Percentiles rank a stretch among this genome's conserved stretches.
phyloP scores from a whole-genome alignment of 1,284 basidiomycete species.

The Austroboletus niveus region DNA sequence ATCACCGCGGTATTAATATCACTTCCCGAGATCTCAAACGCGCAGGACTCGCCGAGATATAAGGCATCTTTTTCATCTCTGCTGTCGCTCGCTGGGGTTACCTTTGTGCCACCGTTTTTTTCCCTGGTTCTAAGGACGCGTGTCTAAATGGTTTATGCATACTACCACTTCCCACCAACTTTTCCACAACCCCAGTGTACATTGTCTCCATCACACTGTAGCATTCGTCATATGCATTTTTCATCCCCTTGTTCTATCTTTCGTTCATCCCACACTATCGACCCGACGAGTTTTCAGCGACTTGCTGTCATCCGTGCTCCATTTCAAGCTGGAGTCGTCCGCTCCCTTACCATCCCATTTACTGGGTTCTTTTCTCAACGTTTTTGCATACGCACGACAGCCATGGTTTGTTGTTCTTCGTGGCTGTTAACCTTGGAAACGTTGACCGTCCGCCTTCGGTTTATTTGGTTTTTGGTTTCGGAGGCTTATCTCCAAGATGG shows the following conservation, averaged over 20 bases:
- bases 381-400: conserved; percentile 4
- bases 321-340: conserved; percentile 10
- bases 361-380: neutral
- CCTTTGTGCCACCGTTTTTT: neutral
- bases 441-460: conserved; percentile 7
- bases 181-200: conserved; percentile 25
- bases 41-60: conserved; percentile 25
- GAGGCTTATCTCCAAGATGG: conserved; percentile 16
- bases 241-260: conserved; percentile 1
- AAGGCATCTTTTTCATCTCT: conserved; percentile 1
- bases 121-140: conserved; percentile 2
- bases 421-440: neutral
- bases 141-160: conserved; percentile 19
- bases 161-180: conserved; percentile 1
- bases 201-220: conserved; percentile 31
- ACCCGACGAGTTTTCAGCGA: neutral
- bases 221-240: conserved; percentile 30
- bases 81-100: neutral
- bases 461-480: conserved; percentile 5
- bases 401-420: conserved; percentile 1
- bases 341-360: conserved; percentile 11
- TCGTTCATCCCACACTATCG: conserved; percentile 3
- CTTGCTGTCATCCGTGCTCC: conserved; percentile 4
- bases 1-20: conserved; percentile 33
- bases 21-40: conserved; percentile 32